Conservation (phyloP, 306 rosid species). For the Dicorynia guianensis region DNA sequence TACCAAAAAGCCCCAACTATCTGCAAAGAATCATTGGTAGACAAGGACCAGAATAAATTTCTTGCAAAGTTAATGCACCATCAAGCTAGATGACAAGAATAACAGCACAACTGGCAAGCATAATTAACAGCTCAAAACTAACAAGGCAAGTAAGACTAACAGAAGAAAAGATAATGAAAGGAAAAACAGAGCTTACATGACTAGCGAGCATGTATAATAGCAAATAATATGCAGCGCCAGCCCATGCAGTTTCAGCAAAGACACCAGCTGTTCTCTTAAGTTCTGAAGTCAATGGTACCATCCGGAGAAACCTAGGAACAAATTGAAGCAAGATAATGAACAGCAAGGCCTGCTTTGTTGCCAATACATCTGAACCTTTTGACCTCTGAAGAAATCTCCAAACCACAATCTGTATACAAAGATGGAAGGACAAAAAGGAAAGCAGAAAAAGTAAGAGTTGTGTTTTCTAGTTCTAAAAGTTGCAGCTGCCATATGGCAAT, state of each 20-base stretch:
- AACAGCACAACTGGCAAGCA: conserved; percentile 53
- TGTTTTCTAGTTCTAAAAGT: background rate
- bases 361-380: conserved; percentile 78
- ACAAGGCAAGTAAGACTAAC: background rate
- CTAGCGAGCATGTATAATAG: conserved; percentile 96
- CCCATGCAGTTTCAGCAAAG: conserved; percentile 99
- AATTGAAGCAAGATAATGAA: conserved; percentile 87
- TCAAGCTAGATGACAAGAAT: conserved; percentile 20
- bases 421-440: background rate
- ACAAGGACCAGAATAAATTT: conserved; percentile 5
- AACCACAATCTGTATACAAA: conserved; percentile 76
- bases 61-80: conserved; percentile 13
- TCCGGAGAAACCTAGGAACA: conserved; percentile 84
- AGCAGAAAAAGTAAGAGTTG: conserved; percentile 1
- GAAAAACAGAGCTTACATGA: conserved; percentile 53
- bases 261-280: conserved; percentile 96
- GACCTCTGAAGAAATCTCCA: conserved; percentile 92
- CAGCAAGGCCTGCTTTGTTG: conserved; percentile 89
- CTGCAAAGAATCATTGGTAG: conserved; percentile 53
- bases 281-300: conserved; percentile 87
- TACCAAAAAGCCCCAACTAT: conserved; percentile 92
- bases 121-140: conserved; percentile 44
- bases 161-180: conserved; percentile 19
- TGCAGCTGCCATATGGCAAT: background rate
- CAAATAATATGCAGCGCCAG: conserved; percentile 97